phyloP scores from a whole-genome alignment of 352 stramenopile species.

The Phytophthora pistaciae region DNA sequence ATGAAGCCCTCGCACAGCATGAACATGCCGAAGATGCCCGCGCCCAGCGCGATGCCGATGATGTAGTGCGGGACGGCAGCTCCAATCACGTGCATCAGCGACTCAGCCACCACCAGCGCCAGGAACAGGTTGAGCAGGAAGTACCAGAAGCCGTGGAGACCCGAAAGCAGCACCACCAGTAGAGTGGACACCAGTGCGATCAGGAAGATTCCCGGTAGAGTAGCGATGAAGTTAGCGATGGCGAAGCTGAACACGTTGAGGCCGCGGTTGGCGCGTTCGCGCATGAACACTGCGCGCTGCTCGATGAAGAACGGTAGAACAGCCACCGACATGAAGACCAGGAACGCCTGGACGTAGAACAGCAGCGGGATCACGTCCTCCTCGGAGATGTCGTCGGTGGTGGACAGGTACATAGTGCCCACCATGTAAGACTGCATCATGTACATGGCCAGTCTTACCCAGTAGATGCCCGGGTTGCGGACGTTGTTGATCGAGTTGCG shows the following conservation, averaged over 20 bases:
- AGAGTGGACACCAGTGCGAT: slow-evolving; percentile 61
- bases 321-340: slow-evolving; percentile 91
- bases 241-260: slow-evolving; percentile 81
- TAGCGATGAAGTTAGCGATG: slow-evolving; percentile 66
- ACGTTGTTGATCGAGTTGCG: slow-evolving; percentile 68
- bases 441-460: slow-evolving; percentile 79
- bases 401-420: slow-evolving; percentile 70
- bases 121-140: slow-evolving; percentile 76
- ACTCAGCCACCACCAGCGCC: slow-evolving; percentile 76
- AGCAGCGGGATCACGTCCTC: slow-evolving; percentile 65
- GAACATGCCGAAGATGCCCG: slow-evolving; percentile 81
- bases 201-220: slow-evolving; percentile 65
- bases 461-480: slow-evolving; percentile 76
- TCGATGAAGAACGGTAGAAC: slow-evolving; percentile 87
- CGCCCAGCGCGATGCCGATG: slow-evolving; percentile 79
- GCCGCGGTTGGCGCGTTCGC: slow-evolving; percentile 52
- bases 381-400: slow-evolving; percentile 31
- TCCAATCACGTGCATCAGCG: slow-evolving; percentile 74
- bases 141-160: slow-evolving; percentile 54
- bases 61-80: slow-evolving; percentile 80
- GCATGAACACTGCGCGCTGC: slow-evolving; percentile 82
- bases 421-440: slow-evolving; percentile 68
- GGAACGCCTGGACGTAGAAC: slow-evolving; percentile 90
- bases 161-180: slow-evolving; percentile 53
- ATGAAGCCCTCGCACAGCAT: slow-evolving; percentile 87